A percentile compares a stretch with the other conserved stretches of the same genome.
Conservation (phyloP, 140 eudicot genomes). For the Stevia rebaudiana region DNA sequence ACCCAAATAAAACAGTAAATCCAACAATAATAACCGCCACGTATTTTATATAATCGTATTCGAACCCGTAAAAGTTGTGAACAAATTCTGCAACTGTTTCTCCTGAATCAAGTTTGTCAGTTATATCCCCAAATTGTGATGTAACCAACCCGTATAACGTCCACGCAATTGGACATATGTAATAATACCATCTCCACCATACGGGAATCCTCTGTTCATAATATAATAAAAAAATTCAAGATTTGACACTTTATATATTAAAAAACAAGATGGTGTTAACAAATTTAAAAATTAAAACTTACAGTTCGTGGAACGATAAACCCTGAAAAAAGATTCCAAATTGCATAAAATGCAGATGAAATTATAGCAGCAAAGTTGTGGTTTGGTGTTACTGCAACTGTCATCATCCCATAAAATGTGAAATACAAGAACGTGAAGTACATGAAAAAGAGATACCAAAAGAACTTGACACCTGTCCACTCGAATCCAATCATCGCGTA, state of each 20-base stretch:
- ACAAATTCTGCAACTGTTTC: constrained; percentile 48
- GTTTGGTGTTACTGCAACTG: constrained; percentile 65
- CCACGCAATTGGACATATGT: constrained; percentile 55
- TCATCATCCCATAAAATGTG: constrained; percentile 81
- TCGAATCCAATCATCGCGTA: constrained; percentile 66
- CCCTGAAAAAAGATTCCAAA: constrained; percentile 75
- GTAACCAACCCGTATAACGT: constrained; percentile 57
- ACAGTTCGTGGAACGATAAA: constrained; percentile 65
- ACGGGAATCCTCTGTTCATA: constrained; percentile 58
- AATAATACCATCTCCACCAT: constrained; percentile 84
- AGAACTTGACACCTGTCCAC: constrained; percentile 55
- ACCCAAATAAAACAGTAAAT: constrained; percentile 44
- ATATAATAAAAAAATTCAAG: background rate
- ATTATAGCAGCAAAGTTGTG: constrained; percentile 60
- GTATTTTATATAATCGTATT: constrained; percentile 39
- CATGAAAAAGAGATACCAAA: constrained; percentile 56
- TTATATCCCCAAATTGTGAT: constrained; percentile 61
- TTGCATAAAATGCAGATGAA: constrained; percentile 55
- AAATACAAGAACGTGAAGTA: constrained; percentile 63
- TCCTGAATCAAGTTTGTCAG: constrained; percentile 38
- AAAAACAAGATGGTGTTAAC: background rate
- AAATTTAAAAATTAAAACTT: constrained; percentile 30
- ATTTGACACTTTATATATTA: background rate
- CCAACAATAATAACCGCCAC: constrained; percentile 51
- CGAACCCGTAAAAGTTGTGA: constrained; percentile 39